Evolutionary conservation across 768 basidiomycete species (phyloP), one percentile per base, ranked within the genome.

Genomic region (Infundibulicybe gibba): DNA sequence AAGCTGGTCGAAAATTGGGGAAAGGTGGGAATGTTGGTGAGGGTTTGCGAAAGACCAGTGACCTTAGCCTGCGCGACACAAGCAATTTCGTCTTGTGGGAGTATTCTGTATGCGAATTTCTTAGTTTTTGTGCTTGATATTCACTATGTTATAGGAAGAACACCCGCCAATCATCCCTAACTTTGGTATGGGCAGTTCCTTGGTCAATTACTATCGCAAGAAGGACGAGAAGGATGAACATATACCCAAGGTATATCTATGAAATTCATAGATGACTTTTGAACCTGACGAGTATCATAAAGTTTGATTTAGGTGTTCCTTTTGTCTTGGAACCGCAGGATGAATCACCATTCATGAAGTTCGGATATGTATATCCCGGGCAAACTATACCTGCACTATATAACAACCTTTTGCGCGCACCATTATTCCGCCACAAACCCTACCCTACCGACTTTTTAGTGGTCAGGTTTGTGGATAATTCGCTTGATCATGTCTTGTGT

Each of bases 161-260:
- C 90, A 97, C 62, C 95, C 97, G 2, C 91, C 94, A 3, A 94
- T 97, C 44, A 78, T 95, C 61, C 87, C 90, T 10, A 93, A 94
- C 60, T 94, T 95, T 56, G 97, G 95, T 21, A 99, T 98, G 97
- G 97, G 95, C 8, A 94, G 89, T 54, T 84, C 90, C 16, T 75
- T 99, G 32, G 97, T 98, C 44, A 99, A 98, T 58, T 99, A 99
- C 62, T 99, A 99, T 66, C 85, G 97, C 43, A 98, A 98, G 69
- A 93, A 87, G 61, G 85, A 87, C 48, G 91, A 94, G 49, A 90
- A 91, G 53, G 97, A 99, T 55, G 91, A 95, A 41, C 77, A 90
- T 61, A 77, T 97, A 53, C 94, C 95, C 3, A 93, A 90, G 74
- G 93, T 88, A 51, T 35, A 73, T 56, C 14, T 34, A n/a, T 38